Evolutionary conservation across 2,329 filamentous ascomycete species (phyloP), one percentile per base, ranked within the genome.

Genomic region (Fusarium paranaense): DNA sequence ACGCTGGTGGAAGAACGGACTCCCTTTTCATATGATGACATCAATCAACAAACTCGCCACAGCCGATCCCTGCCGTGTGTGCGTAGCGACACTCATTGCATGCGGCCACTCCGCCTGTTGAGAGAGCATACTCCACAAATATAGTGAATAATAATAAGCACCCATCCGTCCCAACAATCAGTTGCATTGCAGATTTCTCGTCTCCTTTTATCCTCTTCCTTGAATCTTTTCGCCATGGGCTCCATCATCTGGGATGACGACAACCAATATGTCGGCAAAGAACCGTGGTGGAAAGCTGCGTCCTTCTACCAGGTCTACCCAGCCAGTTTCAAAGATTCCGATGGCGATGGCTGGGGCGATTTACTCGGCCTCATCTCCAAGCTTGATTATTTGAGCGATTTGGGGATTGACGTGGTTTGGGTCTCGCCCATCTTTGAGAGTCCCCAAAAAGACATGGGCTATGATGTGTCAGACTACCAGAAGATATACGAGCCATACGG

Each of bases 371-470:
- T 78, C 2, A 72, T 77, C 54, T 78, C 77, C 1, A 78, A 78
- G 38, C 71, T 79, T 16, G 78, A 79, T 27, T 79, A 79, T 38
- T 25, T 47, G 22, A 47, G 42, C 22, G 42, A 52, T 75, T 79
- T 62, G 81, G 18, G 91, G 1, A 7, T 74, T 69, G 1, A 66
- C 62, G 69, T 73, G 5, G 75, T 79, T 25, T 79, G 77, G 77
- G 18, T 79, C 0, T 78, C 78, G 0, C 78, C 78, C 3, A 79
- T 80, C 47, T 82, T 77, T 50, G 77, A 81, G 25, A 77, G 75
- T 35, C 90, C 90, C 0, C 87, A 90, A 69, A 79, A 87, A 47
- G 91, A 92, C 64, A 90, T 92, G 89, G 91, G 90, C 3, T 92
- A 92, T 76, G 91, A 92, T 74, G 87, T 92, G 45, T 86, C 87